phyloP scores from a whole-genome alignment of 768 basidiomycete species.

The Suillus bovinus region DNA sequence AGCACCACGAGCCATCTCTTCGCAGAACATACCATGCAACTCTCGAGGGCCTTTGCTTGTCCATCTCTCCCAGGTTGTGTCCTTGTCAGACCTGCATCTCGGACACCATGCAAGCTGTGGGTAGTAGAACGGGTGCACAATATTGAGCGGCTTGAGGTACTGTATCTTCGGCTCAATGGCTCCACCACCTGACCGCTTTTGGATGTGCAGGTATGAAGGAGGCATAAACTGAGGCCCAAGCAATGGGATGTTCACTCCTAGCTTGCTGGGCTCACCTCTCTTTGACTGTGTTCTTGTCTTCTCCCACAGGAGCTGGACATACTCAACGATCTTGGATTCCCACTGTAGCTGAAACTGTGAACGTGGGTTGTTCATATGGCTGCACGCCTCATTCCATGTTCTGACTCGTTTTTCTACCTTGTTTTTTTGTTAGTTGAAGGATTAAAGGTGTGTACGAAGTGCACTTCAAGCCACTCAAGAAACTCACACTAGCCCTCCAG shows the following conservation, averaged over 20 bases:
- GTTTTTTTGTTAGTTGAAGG: neutral
- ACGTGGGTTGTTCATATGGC: slow-evolving; percentile 3
- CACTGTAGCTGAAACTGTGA: slow-evolving; percentile 20
- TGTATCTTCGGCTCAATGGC: slow-evolving; percentile 17
- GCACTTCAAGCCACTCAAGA: slow-evolving; percentile 3
- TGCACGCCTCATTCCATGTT: neutral
- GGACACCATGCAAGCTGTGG: neutral
- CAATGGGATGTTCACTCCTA: slow-evolving; percentile 15
- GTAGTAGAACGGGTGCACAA: slow-evolving; percentile 14
- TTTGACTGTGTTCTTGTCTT: slow-evolving; percentile 10
- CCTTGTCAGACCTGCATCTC: too few species aligned
- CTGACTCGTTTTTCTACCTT: slow-evolving; percentile 6
- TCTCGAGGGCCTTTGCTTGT: slow-evolving; percentile 3
- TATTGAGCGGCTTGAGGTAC: slow-evolving; percentile 13
- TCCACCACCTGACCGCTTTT: slow-evolving; percentile 7
- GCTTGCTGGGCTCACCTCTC: neutral
- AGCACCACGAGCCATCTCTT: neutral
- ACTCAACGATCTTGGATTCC: slow-evolving; percentile 23
- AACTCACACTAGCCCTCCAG: slow-evolving; percentile 3
- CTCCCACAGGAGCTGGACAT: slow-evolving; percentile 16
- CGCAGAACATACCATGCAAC: slow-evolving; percentile 7
- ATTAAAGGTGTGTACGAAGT: neutral
- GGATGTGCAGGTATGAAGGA: slow-evolving; percentile 15
- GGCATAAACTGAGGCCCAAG: slow-evolving; percentile 25
- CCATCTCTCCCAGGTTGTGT: slow-evolving; percentile 8